Percentiles rank a stretch among this genome's conserved stretches.
phyloP scores from a whole-genome alignment of 129 eudicot genomes.

The Escallonia rubra region DNA sequence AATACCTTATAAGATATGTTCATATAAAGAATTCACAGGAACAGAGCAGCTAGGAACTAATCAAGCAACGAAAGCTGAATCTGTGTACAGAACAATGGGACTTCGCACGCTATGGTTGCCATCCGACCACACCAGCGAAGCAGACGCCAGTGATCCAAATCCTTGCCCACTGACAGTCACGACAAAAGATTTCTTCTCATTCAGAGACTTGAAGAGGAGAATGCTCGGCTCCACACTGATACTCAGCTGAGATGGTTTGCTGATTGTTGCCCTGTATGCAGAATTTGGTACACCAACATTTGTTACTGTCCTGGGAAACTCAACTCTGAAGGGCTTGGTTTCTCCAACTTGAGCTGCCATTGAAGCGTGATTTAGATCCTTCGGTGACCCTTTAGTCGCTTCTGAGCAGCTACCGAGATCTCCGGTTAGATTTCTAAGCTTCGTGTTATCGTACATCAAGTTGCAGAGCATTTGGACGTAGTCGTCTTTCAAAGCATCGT shows the following conservation, averaged over 20 bases:
- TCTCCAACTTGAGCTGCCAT: slow-evolving; percentile 10
- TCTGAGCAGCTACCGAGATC: slow-evolving; percentile 11
- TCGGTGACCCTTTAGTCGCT: not conserved
- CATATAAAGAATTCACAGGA: no score
- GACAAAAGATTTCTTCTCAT: slow-evolving; percentile 19
- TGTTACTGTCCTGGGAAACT: slow-evolving; percentile 35
- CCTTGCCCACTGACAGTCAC: slow-evolving; percentile 17
- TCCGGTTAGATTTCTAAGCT: not conserved
- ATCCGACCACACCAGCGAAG: slow-evolving; percentile 26
- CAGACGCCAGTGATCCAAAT: not conserved
- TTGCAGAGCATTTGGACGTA: slow-evolving; percentile 19
- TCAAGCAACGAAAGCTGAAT: not conserved
- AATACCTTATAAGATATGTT: no score
- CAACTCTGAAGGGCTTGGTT: slow-evolving; percentile 1
- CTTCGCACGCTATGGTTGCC: slow-evolving; percentile 18
- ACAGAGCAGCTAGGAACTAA: not conserved
- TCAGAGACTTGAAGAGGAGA: slow-evolving; percentile 18
- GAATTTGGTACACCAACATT: slow-evolving; percentile 33
- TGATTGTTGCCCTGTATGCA: slow-evolving; percentile 20
- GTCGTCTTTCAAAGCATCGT: slow-evolving; percentile 21
- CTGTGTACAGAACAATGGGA: slow-evolving; percentile 23
- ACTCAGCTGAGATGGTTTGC: not conserved
- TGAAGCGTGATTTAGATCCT: slow-evolving; percentile 36
- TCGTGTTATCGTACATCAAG: not conserved
- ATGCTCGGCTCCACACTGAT: slow-evolving; percentile 27